Conservation (phyloP, 2,329 filamentous ascomycete genomes). For the Epichloe aotearoae region DNA sequence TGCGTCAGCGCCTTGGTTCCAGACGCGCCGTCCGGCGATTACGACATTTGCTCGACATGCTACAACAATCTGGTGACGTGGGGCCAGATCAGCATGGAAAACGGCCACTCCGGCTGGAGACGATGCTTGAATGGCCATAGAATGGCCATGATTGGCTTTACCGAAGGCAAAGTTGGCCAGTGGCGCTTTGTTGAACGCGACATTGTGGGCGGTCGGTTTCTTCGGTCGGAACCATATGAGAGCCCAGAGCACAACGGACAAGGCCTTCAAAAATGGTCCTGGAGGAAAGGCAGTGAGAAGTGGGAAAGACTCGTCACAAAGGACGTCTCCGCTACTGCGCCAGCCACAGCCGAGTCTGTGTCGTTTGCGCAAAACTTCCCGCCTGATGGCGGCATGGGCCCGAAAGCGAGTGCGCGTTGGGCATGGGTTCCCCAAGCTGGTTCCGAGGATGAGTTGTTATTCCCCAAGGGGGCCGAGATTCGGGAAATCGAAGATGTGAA, state of each 20-base stretch:
- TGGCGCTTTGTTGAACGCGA: conserved; percentile 56
- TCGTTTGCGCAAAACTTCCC: conserved; percentile 39
- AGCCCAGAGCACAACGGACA: conserved; percentile 17
- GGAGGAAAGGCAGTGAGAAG: conserved; percentile 29
- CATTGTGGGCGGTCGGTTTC: conserved; percentile 60
- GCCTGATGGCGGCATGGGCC: conserved; percentile 60
- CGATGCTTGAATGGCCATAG: conserved; percentile 69
- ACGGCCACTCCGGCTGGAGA: conserved; percentile 71
- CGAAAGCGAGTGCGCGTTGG: conserved; percentile 54
- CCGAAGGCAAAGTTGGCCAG: conserved; percentile 53
- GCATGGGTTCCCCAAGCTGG: conserved; percentile 58
- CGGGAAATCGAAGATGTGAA: conserved; percentile 77
- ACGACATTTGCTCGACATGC: conserved; percentile 71
- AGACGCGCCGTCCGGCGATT: conserved; percentile 52
- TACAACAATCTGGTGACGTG: conserved; percentile 54
- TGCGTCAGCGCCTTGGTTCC: conserved; percentile 44
- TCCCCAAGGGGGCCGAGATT: conserved; percentile 73
- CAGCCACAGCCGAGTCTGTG: conserved; percentile 16
- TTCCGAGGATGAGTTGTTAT: conserved; percentile 63
- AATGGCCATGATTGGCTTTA: conserved; percentile 70
- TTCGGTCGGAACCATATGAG: conserved; percentile 45
- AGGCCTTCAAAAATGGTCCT: conserved; percentile 37
- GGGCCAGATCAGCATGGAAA: conserved; percentile 56
- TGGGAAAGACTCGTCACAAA: conserved; percentile 34
- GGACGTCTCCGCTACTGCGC: conserved; percentile 35